Base-by-base conservation (phyloP, 2,329 filamentous ascomycete genomes). In the Aspergillus alliaceus region DNA sequence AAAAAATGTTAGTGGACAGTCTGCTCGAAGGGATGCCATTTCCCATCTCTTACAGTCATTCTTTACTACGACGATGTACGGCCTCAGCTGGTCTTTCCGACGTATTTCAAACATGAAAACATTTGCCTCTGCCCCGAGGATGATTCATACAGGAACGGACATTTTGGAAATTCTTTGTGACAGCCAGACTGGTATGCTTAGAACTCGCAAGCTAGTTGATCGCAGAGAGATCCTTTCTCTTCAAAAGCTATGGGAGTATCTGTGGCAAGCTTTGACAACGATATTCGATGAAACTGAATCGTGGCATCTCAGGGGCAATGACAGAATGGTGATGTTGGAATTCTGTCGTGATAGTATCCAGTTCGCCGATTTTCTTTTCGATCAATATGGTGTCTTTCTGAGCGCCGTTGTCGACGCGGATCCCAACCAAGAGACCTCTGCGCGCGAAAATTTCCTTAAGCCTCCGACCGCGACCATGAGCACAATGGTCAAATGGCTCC, bases 281-380 rank as follows among this genome's bases (percentile, higher is more conserved):
- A 90, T 93, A 15, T 97, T 97, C 68, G 81, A 86, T 40, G 86
- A 88, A 59, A 96, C 93, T 3, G 92, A 96, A 69, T 78, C 79
- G 11, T 99, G 95, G 95, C 91, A 91, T 62, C 79, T 85, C 22
- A 72, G 77, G 47, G 74, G 78, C 4, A 86, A 90, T 57, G 88
- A 93, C 51, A 95, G 91, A 70, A 76, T 80, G 20, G 80, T 85
- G 53, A 93, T 99, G 90, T 88, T 92, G 66, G 88, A 96, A 56
- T 97, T 98, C 68, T 97, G 93, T 70, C 88, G 95, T 63, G 91
- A 96, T 69, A 90, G 90, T 14, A 99, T 99, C 85, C 91, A 98
- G 66, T 90, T 96, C 69, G 93, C 93, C 0, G 90, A 96, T 68
- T 83, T 85, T 34, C 82, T 96, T 1, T 90, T 98, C 69, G 87